Evolutionary conservation across 1,139 yeast species (phyloP), one percentile per base, ranked within the genome.

Genomic region (Pichia sp.): DNA sequence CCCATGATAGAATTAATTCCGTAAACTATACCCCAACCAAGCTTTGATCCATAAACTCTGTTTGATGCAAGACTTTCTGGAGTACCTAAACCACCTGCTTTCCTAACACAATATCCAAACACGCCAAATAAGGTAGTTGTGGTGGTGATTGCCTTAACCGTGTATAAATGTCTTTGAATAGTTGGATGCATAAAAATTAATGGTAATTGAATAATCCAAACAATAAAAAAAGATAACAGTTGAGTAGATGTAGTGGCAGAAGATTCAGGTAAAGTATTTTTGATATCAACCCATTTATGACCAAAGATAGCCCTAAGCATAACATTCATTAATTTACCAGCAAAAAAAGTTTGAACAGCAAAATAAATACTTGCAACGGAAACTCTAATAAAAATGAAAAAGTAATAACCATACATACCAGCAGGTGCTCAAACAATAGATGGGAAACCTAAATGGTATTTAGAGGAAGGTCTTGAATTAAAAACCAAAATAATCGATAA

Each of bases 281-380:
- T 64, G 40, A 81, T 77, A 51, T 69, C 62, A 13, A 62, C 57
- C 33, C 65, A 63, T 56, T 79, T 66, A 41, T 74, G 67, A 41
- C 85, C 81, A 59, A 80, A 80, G 35, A 81, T 74, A 10, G 83
- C 66, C 51, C 77, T 66, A 48, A 81, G 63, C 78, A 79, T 75
- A 19, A 83, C 66, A 45, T 75, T 78, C 33, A 86, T 75, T 55
- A 89, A 80, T 44, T 84, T 76, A 26, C 88, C 89, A 38, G 88
- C 91, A 47, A 83, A 72, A 68, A 85, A 80, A 28, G 82, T 70
- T 59, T 83, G 93, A 23, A 82, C 88, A 16, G 87, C 75, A 54
- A 79, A 83, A 91, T 93, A 84, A 36, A 84, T 75, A 43, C 78
- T 70, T 30, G 86, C 82, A 84, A 84, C 79, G 26, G 80, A 83